Evolutionary conservation across 2,329 filamentous ascomycete species (phyloP), one percentile per base, ranked within the genome.

Genomic region (Apiospora marii): DNA sequence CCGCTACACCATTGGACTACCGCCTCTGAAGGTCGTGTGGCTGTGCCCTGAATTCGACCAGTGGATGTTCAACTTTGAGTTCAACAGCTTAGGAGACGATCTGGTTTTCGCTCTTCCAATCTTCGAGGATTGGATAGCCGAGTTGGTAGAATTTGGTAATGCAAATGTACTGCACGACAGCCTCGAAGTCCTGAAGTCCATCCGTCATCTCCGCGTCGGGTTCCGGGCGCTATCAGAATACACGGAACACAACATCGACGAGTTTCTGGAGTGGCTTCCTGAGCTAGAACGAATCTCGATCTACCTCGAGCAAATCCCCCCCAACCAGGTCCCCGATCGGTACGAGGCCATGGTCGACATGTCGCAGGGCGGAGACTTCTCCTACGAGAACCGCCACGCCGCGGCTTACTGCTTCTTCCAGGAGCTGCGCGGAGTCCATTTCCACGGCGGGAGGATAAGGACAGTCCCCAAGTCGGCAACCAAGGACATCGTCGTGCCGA

Each of bases 1-100:
- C 16, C 53, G 53, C 16, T 37, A 61, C 12, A n/a, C 5, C 7
- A 30, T n/a, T 16, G 53, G 19, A 8, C 30, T 8, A 22, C 16
- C 4, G 30, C 5, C 3, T 37, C 4, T 37, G 30, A 27, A 7
- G 53, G 37, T 16, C 19, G 30, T 34, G 37, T 61, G 53, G 53
- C 16, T 61, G 19, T 37, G 30, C 19, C 53, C 53, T 37, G 53
- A 37, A 12, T 16, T 8, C 22, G 53, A 61, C 22, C 16, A 34
- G 16, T 61, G 53, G 53, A 61, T 61, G 30, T 61, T 61, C 53
- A 61, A 61, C 30, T 61, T 61, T 16, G 53, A 61, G 53, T 61
- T 61, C 30, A 61, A 61, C 53, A 37, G 51, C 51, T 7, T 58
- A n/a, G 16, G 30, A 10, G 8, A 34, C 14, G 13, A 34, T 22